Conservation (phyloP, 768 basidiomycete genomes). For the Suillus subluteus region DNA sequence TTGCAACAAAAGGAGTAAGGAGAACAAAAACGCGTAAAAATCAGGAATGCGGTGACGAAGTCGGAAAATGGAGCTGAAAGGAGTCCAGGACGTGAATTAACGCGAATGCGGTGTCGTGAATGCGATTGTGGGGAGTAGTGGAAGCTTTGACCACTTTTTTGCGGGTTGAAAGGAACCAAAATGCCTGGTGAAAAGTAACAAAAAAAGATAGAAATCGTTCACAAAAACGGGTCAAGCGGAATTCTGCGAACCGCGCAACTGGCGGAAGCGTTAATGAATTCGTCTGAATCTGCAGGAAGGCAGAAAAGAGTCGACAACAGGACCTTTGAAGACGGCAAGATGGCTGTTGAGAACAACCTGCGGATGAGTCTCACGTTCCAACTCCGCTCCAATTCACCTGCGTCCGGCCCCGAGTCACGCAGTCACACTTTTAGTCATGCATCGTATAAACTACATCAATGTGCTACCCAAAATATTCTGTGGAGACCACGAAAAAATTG, state of each 20-base stretch:
- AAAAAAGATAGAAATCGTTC: constrained; percentile 20
- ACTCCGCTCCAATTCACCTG: constrained; percentile 36
- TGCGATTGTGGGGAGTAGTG: constrained; percentile 11
- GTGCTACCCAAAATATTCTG: background rate
- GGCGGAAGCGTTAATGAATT: constrained; percentile 4
- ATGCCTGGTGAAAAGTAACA: constrained; percentile 12
- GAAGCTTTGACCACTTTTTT: constrained; percentile 28
- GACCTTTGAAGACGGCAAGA: constrained; percentile 23
- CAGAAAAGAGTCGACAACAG: constrained; percentile 11
- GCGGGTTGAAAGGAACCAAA: constrained; percentile 13
- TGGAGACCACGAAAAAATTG: background rate
- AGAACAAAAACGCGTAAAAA: constrained; percentile 22
- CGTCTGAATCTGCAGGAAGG: constrained; percentile 1
- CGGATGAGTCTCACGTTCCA: constrained; percentile 34
- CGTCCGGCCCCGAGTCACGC: constrained; percentile 26
- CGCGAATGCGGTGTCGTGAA: constrained; percentile 25
- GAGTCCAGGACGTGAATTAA: constrained; percentile 27
- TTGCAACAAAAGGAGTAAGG: constrained; percentile 19
- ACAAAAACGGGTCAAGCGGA: constrained; percentile 17
- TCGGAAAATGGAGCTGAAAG: constrained; percentile 9
- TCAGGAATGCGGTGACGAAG: constrained; percentile 3
- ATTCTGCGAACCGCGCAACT: constrained; percentile 13
- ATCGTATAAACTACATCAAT: constrained; percentile 9
- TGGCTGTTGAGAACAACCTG: constrained; percentile 40
- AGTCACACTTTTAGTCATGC: constrained; percentile 16